These are phyloP conservation scores for Aeschynomene evenia DNA, from an alignment of 306 rosid genomes.

Conservation along the genomic window DNA sequence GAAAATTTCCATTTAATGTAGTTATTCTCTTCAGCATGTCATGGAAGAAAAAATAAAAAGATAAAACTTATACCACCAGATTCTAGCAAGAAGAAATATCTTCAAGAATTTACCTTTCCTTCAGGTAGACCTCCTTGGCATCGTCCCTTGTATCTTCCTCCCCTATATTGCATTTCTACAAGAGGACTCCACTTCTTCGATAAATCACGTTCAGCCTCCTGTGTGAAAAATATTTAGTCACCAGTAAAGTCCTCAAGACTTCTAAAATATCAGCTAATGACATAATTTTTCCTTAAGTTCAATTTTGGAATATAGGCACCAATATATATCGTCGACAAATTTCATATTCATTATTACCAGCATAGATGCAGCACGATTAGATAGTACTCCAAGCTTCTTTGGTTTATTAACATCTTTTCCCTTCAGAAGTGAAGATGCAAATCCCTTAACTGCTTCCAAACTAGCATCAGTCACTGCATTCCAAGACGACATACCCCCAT, in stretches of 20 bases:
- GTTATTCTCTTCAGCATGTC: constrained; percentile 24
- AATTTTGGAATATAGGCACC: constrained; percentile 7
- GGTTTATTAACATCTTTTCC: constrained; percentile 54
- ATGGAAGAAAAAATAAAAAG: not conserved
- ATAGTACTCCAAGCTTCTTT: constrained; percentile 69
- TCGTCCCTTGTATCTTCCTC: constrained; percentile 82
- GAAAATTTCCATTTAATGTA: constrained; percentile 24
- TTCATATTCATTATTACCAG: constrained; percentile 54
- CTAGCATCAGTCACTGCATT: constrained; percentile 55
- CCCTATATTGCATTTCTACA: constrained; percentile 88
- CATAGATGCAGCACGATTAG: constrained; percentile 94
- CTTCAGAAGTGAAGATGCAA: constrained; percentile 63
- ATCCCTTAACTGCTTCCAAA: constrained; percentile 62
- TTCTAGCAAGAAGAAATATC: not conserved
- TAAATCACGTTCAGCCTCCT: constrained; percentile 93
- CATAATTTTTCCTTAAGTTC: not conserved
- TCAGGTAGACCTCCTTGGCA: constrained; percentile 99
- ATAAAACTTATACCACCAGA: not conserved
- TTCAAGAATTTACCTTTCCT: constrained; percentile 66
- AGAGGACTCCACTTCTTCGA: constrained; percentile 85
- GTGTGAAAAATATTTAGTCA: constrained; percentile 25
- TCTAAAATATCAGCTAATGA: constrained; percentile 4
- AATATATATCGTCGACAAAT: not conserved
- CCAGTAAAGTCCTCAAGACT: constrained; percentile 21
- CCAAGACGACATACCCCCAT: constrained; percentile 46